A percentile compares a stretch with the other conserved stretches of the same genome.
These are phyloP conservation scores for Debaryomycetaceae sp. DNA, from an alignment of 1,139 yeast genomes.

Conservation along the genomic window DNA sequence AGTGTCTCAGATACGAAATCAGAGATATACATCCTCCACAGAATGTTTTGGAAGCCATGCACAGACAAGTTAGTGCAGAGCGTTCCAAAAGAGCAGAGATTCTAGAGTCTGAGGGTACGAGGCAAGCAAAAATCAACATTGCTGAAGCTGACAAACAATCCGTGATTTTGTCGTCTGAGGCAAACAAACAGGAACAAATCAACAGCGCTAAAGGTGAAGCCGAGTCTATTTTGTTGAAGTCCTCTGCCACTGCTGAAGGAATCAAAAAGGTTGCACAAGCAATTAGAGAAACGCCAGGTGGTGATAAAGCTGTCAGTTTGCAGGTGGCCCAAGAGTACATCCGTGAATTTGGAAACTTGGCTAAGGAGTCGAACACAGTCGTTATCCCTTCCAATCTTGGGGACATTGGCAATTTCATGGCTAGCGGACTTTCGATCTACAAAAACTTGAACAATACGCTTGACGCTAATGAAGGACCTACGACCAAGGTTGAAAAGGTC, in stretches of 20 bases:
- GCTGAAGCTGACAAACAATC: constrained; percentile 80
- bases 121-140: constrained; percentile 73
- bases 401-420: constrained; percentile 72
- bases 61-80: constrained; percentile 84
- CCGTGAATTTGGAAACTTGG: constrained; percentile 76
- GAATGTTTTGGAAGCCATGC: constrained; percentile 88
- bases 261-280: constrained; percentile 63
- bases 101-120: constrained; percentile 79
- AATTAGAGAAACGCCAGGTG: constrained; percentile 65
- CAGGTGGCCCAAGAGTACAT: constrained; percentile 85
- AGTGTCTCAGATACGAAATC: constrained; percentile 81
- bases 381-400: constrained; percentile 75
- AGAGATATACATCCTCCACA: constrained; percentile 86
- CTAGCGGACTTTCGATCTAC: constrained; percentile 72
- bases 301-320: constrained; percentile 69
- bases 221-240: constrained; percentile 60
- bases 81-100: constrained; percentile 84
- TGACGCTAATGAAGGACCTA: constrained; percentile 1
- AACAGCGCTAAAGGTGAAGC: constrained; percentile 71
- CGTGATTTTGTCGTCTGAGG: constrained; percentile 69
- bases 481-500: not conserved
- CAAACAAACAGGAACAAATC: constrained; percentile 56
- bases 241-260: constrained; percentile 77
- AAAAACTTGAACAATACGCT: constrained; percentile 42
- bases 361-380: constrained; percentile 76